Conservation (phyloP, 176 grass and related monocot genomes). For the Cenchrus americanus region DNA sequence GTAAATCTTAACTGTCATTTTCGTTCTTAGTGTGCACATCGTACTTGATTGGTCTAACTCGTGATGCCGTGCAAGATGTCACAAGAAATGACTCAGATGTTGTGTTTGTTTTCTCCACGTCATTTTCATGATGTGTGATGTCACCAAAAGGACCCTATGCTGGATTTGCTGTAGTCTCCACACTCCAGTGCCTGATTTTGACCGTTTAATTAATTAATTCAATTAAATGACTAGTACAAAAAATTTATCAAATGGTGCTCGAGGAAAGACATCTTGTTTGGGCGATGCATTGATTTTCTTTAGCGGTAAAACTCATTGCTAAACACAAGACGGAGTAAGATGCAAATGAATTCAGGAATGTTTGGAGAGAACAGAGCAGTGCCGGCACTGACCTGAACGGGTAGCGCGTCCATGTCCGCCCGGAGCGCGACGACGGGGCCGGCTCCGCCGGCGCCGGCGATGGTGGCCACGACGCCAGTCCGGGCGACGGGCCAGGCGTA, state of each 20-base stretch:
- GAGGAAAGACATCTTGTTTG: background rate
- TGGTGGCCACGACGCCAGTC: slow-evolving; percentile 55
- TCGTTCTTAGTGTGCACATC: background rate
- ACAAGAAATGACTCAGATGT: background rate
- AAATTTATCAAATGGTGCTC: background rate
- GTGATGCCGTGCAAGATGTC: background rate
- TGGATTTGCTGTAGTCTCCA: background rate
- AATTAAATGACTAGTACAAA: background rate
- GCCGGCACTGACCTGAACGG: slow-evolving; percentile 45
- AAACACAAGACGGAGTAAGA: too few species aligned
- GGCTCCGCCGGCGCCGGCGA: slow-evolving; percentile 30
- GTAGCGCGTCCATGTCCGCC: slow-evolving; percentile 76
- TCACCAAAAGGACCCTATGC: background rate
- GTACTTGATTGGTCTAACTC: background rate
- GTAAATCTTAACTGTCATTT: background rate
- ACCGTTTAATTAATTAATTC: background rate
- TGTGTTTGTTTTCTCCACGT: background rate
- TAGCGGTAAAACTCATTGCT: background rate
- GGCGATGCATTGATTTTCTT: background rate
- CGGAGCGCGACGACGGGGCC: slow-evolving; percentile 52
- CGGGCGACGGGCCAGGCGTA: slow-evolving; percentile 55
- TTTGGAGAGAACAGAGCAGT: background rate
- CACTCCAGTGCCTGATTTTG: background rate
- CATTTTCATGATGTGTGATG: background rate
- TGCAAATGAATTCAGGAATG: background rate